Evolutionary conservation across 768 basidiomycete genomes (phyloP), one percentile per base, ranked within the genome.

Genomic region (Chalciporus piperatus): DNA sequence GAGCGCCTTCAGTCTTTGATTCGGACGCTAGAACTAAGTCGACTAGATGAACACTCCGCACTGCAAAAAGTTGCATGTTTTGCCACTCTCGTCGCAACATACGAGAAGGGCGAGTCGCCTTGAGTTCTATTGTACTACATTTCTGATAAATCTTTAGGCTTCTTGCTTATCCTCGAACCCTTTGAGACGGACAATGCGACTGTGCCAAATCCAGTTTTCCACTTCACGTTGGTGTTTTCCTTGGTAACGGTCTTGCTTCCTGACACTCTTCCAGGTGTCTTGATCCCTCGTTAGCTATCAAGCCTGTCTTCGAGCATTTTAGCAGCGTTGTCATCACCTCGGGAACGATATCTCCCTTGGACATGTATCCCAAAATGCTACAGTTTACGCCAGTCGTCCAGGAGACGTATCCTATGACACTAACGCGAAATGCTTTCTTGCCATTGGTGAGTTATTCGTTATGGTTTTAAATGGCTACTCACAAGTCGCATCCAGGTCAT

Each of bases 361-460:
- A 99, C 71, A 99, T 99, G 97, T 99, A 99, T 69, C 97, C 97
- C 12, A 99, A 98, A 72, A 99, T 99, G 91, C 78, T 99, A 27
- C 92, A 94, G 59, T 99, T 99, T 70, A 92, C 91, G 16, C 95
- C 97, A 2, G 94, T 96, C 17, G 90, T 98, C 6, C 90, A 94
- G 72, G 95, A 98, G 70, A 92, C 90, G 1, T 99, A 99, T 72
- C 83, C 96, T 1, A 99, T 99, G 97, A 95, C 97, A 17, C 77
- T 99, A 40, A 90, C 92, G 12, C 82, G 97, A 55, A 96, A 98
- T 63, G 93, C 95, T 27, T 99, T 99, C 72, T 70, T 99, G 57
- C 97, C 97, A 13, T 72, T 98, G 72, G 96, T 93, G 47, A 52
- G 85, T 70, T 27, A 28, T 41, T n/a, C 17, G 23, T 28, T 22